Evolutionary conservation across 371 early-diverging fungal genomes (phyloP), one percentile per base, ranked within the genome.

Genomic region (Mucor piriformis): DNA sequence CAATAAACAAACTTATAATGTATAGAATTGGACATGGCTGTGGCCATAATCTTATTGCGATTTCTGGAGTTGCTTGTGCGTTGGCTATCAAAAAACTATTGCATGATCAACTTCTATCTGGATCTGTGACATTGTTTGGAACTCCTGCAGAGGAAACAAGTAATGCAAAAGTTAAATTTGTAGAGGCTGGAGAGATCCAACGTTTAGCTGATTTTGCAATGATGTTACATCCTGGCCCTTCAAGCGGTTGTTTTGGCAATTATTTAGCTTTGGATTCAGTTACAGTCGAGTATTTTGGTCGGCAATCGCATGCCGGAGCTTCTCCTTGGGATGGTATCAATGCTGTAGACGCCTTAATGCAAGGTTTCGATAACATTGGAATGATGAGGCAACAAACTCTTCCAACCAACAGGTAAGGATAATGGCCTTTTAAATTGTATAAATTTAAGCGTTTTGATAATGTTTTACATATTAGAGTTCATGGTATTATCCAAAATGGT

Each of bases 101-200:
- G 60, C 76, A 86, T 47, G 51, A 66, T 32, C 73, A 76, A 27
- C 40, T 76, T 15, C 59, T 91, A 34, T 53, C 73, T 8, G 91
- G 87, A 15, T 70, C 73, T 13, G 84, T 92, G 47, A 81, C 73
- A 38, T 70, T 92, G 43, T 89, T 86, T 79, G 94, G 92, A 18
- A 90, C 91, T 2, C 93, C 94, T 5, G 92, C 89, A 5, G 93
- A 93, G 67, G 90, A 93, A 67, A 74, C 77, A 0, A 67, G 69
- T 0, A 86, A 86, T 29, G 93, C 92, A 27, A 94, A 94, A 63
- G 82, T 88, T 42, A 63, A 59, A 2, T 82, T 94, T 79, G 69
- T 89, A 23, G 59, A 87, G 13, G 48, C 68, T 2, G 87, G 86
- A 3, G 85, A 82, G 10, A 83, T 92, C 54, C 66, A 87, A 16